A percentile compares a stretch with the other conserved stretches of the same genome.
Evolutionary conservation across 148 eudicot genomes (phyloP).

Genomic region (Chenopodium formosanum): DNA sequence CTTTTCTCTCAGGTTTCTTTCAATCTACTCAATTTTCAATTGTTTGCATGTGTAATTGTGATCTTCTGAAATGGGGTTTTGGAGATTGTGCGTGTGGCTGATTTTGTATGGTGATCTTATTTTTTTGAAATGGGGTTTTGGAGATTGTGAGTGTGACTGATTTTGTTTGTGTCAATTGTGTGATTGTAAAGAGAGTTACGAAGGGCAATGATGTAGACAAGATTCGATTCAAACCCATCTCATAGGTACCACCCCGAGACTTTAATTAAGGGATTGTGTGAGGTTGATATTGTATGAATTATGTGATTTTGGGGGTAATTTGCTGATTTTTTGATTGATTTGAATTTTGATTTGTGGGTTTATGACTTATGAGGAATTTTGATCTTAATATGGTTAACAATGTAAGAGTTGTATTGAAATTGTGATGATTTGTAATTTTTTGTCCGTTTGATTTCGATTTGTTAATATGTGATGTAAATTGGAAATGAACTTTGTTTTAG

Average conservation of each 20-base stretch:
- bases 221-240: background rate
- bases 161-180: background rate
- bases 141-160: background rate
- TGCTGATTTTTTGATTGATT: background rate
- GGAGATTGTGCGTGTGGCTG: background rate
- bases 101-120: no score
- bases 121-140: slow-evolving; percentile 6
- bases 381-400: slow-evolving; percentile 2
- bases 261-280: background rate
- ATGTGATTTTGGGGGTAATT: slow-evolving; percentile 11
- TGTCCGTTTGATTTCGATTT: background rate
- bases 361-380: background rate
- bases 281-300: slow-evolving; percentile 6
- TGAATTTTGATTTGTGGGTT: slow-evolving; percentile 17
- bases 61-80: slow-evolving; percentile 9
- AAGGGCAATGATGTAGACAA: background rate
- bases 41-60: slow-evolving; percentile 1
- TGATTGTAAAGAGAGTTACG: no score
- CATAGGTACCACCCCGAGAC: background rate
- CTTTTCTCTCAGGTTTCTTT: slow-evolving; percentile 71
- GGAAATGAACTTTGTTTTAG: slow-evolving; percentile 43
- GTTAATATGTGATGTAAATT: slow-evolving; percentile 14
- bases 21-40: background rate
- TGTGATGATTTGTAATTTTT: background rate
- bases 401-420: background rate